These are phyloP conservation scores for Phialophora chinensis DNA, from an alignment of 2,329 filamentous ascomycete species.

Conservation along the genomic window DNA sequence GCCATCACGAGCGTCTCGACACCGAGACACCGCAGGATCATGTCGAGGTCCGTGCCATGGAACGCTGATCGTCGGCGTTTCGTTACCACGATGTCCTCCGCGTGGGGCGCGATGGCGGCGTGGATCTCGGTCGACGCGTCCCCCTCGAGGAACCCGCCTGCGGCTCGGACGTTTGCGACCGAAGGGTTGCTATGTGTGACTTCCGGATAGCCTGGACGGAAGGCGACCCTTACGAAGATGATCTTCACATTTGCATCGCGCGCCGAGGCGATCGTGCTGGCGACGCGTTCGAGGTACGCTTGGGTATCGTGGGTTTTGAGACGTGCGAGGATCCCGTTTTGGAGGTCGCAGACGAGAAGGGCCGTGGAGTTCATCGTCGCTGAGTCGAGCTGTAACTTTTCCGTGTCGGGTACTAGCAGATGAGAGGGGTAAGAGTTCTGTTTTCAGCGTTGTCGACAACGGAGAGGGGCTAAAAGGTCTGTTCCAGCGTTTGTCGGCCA, in stretches of 20 bases:
- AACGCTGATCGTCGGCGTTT: conserved; percentile 21
- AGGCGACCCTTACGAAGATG: conserved; percentile 12
- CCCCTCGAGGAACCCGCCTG: conserved; percentile 9
- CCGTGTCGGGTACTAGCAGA: neutral
- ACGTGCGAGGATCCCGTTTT: conserved; percentile 16
- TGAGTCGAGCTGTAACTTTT: neutral
- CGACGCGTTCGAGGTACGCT: conserved; percentile 10
- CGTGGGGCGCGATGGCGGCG: neutral
- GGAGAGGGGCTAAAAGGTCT: too few species aligned
- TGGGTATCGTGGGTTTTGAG: neutral
- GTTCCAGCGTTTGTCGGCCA: too few species aligned
- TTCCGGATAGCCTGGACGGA: conserved; percentile 16
- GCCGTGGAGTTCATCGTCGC: conserved; percentile 9
- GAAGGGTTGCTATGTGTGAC: conserved; percentile 6
- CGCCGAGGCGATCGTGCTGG: conserved; percentile 11
- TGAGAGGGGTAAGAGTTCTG: too few species aligned
- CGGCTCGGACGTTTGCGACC: neutral
- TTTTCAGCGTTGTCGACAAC: too few species aligned
- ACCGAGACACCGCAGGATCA: conserved; percentile 8
- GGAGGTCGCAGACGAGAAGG: conserved; percentile 21
- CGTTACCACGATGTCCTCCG: conserved; percentile 16
- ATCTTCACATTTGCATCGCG: neutral
- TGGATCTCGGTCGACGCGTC: conserved; percentile 18
- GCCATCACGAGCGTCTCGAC: conserved; percentile 14
- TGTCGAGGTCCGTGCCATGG: conserved; percentile 20